Conservation (phyloP, 768 basidiomycete genomes). For the Cystofilobasidium capitatum region DNA sequence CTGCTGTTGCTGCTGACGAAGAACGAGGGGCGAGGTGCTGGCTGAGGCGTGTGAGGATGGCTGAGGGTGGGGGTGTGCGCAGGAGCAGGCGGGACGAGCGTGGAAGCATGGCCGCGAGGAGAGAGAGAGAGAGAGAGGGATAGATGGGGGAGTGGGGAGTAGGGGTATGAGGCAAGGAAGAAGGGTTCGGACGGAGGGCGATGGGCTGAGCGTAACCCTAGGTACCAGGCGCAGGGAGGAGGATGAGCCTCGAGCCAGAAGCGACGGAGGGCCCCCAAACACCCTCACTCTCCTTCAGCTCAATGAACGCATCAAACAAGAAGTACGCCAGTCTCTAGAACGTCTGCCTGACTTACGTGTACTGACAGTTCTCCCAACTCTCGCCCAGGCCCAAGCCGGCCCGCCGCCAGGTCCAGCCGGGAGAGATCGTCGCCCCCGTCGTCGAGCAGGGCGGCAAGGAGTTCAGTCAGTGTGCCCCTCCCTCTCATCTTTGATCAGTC, state of each 20-base stretch:
- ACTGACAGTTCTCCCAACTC: neutral
- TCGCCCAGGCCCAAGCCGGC: conserved; percentile 59
- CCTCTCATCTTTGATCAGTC: conserved; percentile 25
- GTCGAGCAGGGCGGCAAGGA: conserved; percentile 87
- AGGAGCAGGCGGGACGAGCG: neutral
- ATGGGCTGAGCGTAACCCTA: neutral
- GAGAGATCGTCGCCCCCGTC: conserved; percentile 81
- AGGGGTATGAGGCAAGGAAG: neutral
- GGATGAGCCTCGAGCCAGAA: neutral
- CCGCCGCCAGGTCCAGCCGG: conserved; percentile 83
- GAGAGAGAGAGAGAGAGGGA: neutral
- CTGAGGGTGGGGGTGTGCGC: neutral
- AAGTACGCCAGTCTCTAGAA: neutral
- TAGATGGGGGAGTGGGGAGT: neutral
- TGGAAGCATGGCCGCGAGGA: neutral
- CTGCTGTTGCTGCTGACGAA: neutral
- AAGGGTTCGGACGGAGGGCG: neutral
- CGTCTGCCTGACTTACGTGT: no score
- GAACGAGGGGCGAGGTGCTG: neutral
- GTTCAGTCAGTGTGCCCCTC: conserved; percentile 59
- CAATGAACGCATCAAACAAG: neutral
- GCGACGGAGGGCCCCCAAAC: neutral
- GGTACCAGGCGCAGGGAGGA: neutral
- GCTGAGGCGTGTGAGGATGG: neutral
- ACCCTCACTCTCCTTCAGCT: conserved; percentile 7